phyloP scores from a whole-genome alignment of 2,329 filamentous ascomycete species.

The Colletotrichum somersetense region DNA sequence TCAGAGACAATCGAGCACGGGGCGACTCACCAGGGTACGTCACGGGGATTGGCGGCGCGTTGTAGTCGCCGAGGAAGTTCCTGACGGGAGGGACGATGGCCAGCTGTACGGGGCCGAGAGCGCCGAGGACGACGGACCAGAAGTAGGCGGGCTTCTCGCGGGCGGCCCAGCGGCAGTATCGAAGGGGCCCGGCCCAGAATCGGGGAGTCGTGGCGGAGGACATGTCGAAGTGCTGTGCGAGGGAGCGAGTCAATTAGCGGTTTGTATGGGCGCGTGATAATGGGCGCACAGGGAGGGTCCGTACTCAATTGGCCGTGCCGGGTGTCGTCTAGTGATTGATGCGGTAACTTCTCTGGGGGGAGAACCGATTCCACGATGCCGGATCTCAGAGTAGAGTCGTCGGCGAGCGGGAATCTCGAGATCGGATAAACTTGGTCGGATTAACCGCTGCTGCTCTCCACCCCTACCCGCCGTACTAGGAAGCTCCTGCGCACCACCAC shows the following conservation, averaged over 20 bases:
- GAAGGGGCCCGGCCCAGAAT: slow-evolving; percentile 88
- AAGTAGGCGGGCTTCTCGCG: slow-evolving; percentile 93
- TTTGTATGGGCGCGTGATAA: no score
- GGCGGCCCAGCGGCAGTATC: slow-evolving; percentile 89
- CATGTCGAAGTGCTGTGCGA: slow-evolving; percentile 59
- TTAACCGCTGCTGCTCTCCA: not conserved
- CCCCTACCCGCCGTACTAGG: no score
- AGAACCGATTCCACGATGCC: slow-evolving; percentile 18
- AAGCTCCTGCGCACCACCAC: not conserved
- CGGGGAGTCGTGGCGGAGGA: slow-evolving; percentile 71
- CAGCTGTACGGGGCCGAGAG: slow-evolving; percentile 77
- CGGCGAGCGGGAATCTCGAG: not conserved
- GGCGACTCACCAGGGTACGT: slow-evolving; percentile 88
- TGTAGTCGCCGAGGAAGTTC: slow-evolving; percentile 78
- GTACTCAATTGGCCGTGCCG: slow-evolving; percentile 54
- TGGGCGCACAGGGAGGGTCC: not conserved
- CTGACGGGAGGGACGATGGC: slow-evolving; percentile 81
- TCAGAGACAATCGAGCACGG: not conserved
- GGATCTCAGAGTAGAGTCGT: slow-evolving; percentile 36
- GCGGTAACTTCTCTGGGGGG: slow-evolving; percentile 1
- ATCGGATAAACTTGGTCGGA: slow-evolving; percentile 30
- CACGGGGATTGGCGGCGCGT: slow-evolving; percentile 79
- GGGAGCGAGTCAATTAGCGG: not conserved
- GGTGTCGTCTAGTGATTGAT: slow-evolving; percentile 39
- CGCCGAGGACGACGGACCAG: slow-evolving; percentile 84